Conservation (phyloP, 2,329 filamentous ascomycete genomes). For the Claviceps fusiformis region DNA sequence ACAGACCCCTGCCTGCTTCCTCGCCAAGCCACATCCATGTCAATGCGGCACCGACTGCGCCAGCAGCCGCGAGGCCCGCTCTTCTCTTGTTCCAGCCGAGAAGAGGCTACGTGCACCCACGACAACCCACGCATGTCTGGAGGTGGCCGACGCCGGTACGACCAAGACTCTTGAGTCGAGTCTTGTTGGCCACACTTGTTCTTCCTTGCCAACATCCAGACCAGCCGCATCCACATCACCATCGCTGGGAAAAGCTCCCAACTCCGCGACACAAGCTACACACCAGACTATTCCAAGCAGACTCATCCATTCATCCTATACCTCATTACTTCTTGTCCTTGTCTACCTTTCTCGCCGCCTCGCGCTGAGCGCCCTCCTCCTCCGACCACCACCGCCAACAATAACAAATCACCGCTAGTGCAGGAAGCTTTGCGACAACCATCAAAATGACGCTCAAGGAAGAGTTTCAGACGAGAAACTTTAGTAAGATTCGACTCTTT, state of each 20-base stretch:
- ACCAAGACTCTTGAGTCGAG: too few species aligned
- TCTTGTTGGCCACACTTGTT: conserved; percentile 2
- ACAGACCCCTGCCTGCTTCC: background rate
- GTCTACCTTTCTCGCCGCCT: background rate
- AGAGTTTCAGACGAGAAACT: conserved; percentile 60
- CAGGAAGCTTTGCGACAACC: conserved; percentile 5
- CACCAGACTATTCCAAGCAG: background rate
- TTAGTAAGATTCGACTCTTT: conserved; percentile 40
- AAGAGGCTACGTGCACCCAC: conserved; percentile 19
- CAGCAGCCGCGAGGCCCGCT: conserved; percentile 6
- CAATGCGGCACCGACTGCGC: conserved; percentile 2
- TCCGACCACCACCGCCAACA: background rate
- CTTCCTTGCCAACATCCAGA: conserved; percentile 6
- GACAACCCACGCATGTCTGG: background rate
- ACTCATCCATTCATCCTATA: background rate
- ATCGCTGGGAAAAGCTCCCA: conserved; percentile 4
- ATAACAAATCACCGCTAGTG: background rate
- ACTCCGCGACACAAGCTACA: conserved; percentile 4
- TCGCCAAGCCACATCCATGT: conserved; percentile 3
- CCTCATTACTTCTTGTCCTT: background rate
- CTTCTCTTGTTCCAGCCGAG: background rate
- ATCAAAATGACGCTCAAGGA: conserved; percentile 56
- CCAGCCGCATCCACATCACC: conserved; percentile 11
- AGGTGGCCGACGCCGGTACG: too few species aligned
- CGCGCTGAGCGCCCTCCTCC: conserved; percentile 2